Percentiles rank a stretch among this genome's conserved stretches.
phyloP scores from a whole-genome alignment of 352 stramenopile genomes.

The Phytophthora rubi region DNA sequence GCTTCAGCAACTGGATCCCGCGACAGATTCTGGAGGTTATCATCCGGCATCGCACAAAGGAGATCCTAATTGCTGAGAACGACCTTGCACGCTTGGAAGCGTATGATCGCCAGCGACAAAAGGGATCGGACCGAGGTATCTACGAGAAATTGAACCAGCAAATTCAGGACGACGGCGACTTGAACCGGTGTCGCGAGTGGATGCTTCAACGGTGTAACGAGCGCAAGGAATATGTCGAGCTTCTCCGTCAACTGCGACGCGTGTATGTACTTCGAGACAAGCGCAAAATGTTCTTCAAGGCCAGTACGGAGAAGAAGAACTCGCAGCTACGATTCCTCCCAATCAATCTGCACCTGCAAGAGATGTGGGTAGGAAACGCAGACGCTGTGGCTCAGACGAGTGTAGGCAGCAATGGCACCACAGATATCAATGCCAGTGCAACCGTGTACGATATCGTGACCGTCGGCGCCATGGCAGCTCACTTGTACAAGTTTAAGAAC shows the following conservation, averaged over 20 bases:
- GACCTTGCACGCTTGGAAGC: slow-evolving; percentile 80
- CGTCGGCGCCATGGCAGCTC: slow-evolving; percentile 84
- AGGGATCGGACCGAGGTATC: slow-evolving; percentile 80
- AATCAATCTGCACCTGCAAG: slow-evolving; percentile 87
- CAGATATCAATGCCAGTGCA: slow-evolving; percentile 35
- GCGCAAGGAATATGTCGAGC: slow-evolving; percentile 76
- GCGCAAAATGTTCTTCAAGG: slow-evolving; percentile 87
- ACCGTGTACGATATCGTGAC: slow-evolving; percentile 87
- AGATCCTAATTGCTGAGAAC: slow-evolving; percentile 73
- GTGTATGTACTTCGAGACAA: slow-evolving; percentile 74
- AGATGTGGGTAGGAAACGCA: slow-evolving; percentile 85
- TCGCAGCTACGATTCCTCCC: slow-evolving; percentile 76
- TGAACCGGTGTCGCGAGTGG: slow-evolving; percentile 86
- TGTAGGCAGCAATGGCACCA: slow-evolving; percentile 37
- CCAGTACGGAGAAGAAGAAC: slow-evolving; percentile 89
- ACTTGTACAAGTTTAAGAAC: slow-evolving; percentile 91
- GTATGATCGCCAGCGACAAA: slow-evolving; percentile 79
- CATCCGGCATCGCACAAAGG: slow-evolving; percentile 79
- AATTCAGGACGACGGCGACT: slow-evolving; percentile 86
- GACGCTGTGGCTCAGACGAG: slow-evolving; percentile 47
- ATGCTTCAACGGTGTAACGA: slow-evolving; percentile 72
- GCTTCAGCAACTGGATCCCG: slow-evolving; percentile 86
- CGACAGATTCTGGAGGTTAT: slow-evolving; percentile 85
- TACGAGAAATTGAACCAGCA: slow-evolving; percentile 91
- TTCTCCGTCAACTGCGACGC: slow-evolving; percentile 66